Base-by-base conservation (phyloP, 805 yeast species). In the Myxozyma nipponensis region DNA sequence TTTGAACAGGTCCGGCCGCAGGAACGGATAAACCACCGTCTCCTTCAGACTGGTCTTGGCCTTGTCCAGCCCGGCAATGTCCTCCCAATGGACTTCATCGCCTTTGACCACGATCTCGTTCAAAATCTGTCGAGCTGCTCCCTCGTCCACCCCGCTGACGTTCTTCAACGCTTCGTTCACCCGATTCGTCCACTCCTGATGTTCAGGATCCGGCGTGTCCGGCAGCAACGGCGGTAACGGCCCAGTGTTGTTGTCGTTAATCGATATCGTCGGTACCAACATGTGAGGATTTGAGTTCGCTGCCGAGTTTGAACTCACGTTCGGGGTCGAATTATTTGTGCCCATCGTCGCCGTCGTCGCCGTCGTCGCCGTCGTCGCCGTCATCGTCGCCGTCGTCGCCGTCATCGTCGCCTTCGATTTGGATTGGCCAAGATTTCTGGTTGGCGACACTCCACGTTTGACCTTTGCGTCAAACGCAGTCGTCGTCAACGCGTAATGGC, bases 11-110 rank as follows among this genome's bases (percentile, higher is more conserved):
- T 91, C 98, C 0, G 98, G 98, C 45, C 98, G 76, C 57, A 93
- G 69, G 63, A 91, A 90, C 22, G 98, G 98, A 66, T 90, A 91
- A 13, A 91, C 97, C 3, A 93, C 96, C 0, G 97, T 86, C 66
- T 91, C 98, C 65, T 89, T 91, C 47, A 91, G 72, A 1, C 96
- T 84, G 56, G 77, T 78, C 63, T 91, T 93, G 2, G 97, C 96
- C n/a, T 76, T 74, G 47, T 84, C 91, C 26, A 93, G 69, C 0
- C 98, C 98, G 0, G 95, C 95, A 56, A 91, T 85, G 63, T 93
- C 98, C 46, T 84, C 91, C 98, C 98, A 93, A 60, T 78, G 82
- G 1, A 91, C 93, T 60, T 86, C 86, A 63, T 90, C 96, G 13
- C 96, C 96, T 47, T 82, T 82, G 3, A 89, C 84, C 23, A 91